Evolutionary conservation across 495 filamentous ascomycete genomes (phyloP).

Genomic region (Letharia lupina): DNA sequence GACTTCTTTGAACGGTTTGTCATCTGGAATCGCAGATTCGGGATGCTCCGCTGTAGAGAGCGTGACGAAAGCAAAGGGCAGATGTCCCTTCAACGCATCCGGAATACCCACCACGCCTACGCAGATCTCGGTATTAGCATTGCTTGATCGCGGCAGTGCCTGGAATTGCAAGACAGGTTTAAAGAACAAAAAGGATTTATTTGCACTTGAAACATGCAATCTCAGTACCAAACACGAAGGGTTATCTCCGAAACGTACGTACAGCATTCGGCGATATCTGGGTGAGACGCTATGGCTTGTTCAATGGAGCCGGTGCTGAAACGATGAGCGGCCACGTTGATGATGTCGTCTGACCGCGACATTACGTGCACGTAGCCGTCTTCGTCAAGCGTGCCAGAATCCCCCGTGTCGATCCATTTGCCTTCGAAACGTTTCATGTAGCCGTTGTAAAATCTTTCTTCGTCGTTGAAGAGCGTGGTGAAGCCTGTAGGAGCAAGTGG

Average conservation of each 20-base stretch:
- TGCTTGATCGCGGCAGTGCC: too few relatives aligned
- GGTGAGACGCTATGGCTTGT: conserved; percentile 78
- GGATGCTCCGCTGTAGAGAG: conserved; percentile 43
- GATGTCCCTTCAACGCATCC: conserved; percentile 75
- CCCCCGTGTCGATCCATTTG: conserved; percentile 80
- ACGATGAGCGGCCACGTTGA: conserved; percentile 90
- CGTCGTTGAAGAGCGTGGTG: conserved; percentile 74
- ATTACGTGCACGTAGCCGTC: conserved; percentile 83
- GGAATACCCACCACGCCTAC: conserved; percentile 65
- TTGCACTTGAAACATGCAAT: too few relatives aligned
- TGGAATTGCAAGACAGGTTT: too few relatives aligned
- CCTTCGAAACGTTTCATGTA: conserved; percentile 76
- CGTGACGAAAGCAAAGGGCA: conserved; percentile 83
- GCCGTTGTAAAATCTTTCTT: conserved; percentile 69
- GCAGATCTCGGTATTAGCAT: too few relatives aligned
- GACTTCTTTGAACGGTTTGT: conserved; percentile 49
- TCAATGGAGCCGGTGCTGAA: conserved; percentile 86
- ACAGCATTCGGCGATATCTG: conserved; percentile 66
- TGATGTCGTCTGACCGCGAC: conserved; percentile 82
- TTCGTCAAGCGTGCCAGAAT: conserved; percentile 75
- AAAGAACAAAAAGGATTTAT: too few relatives aligned
- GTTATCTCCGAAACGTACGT: too few relatives aligned
- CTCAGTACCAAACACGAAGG: too few relatives aligned
- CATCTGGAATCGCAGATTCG: conserved; percentile 35
- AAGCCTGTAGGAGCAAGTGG: conserved; percentile 82